Evolutionary conservation across 2,329 filamentous ascomycete genomes (phyloP).

Genomic region (Akanthomyces uredinophilus): DNA sequence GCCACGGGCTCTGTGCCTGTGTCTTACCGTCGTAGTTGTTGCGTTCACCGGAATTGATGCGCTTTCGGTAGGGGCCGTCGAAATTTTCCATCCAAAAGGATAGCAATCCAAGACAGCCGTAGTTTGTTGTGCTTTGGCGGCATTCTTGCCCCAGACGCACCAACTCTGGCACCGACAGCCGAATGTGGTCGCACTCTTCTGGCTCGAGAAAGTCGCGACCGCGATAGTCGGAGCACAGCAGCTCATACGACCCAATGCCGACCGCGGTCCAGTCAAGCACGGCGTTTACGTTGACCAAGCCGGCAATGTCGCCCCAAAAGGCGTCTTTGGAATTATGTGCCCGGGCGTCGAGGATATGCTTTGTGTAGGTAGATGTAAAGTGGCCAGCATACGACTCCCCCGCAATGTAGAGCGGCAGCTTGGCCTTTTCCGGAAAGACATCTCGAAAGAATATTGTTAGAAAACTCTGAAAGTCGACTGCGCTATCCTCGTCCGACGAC

Average conservation of each 20-base stretch:
- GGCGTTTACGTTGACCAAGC: conserved; percentile 15
- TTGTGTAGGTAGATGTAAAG: conserved; percentile 6
- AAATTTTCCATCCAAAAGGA: conserved; percentile 35
- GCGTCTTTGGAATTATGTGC: conserved; percentile 4
- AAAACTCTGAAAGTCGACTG: conserved; percentile 43
- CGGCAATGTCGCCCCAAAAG: conserved; percentile 15
- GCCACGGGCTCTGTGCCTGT: conserved; percentile 18
- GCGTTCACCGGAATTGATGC: conserved; percentile 33
- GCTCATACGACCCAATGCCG: conserved; percentile 10
- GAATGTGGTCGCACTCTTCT: conserved; percentile 20
- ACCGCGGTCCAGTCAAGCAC: conserved; percentile 13
- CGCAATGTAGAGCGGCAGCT: conserved; percentile 37
- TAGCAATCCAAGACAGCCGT: conserved; percentile 34
- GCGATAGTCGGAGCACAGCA: conserved; percentile 13
- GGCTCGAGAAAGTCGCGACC: conserved; percentile 18
- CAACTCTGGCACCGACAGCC: conserved; percentile 36
- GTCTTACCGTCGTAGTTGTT: conserved; percentile 40
- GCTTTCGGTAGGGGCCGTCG: conserved; percentile 35
- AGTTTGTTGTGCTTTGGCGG: not conserved
- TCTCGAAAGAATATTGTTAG: conserved; percentile 38
- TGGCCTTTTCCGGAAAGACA: conserved; percentile 36
- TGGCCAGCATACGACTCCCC: conserved; percentile 71
- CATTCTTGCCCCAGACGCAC: conserved; percentile 2
- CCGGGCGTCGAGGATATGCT: conserved; percentile 16
- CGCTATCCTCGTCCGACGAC: conserved; percentile 36